Base-by-base conservation (phyloP, 2,329 filamentous ascomycete genomes). In the Diaporthe ampelina region DNA sequence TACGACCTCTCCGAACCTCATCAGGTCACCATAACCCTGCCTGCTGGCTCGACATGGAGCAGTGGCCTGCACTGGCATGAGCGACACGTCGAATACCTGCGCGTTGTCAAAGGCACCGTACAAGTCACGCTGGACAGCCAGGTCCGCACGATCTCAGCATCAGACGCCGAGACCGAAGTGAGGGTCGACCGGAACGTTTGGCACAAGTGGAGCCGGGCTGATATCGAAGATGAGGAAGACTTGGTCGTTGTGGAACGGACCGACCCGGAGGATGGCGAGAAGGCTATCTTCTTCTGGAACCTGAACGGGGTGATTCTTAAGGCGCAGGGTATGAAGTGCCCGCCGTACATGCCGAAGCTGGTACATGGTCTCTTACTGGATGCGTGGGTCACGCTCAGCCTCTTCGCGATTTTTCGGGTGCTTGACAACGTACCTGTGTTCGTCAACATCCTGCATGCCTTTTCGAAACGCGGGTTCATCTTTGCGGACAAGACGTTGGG, bases 51-150 rank as follows among this genome's bases (percentile, higher is more conserved):
- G 0, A 80, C 79, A 4, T 89, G 87, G 87, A 84, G 85, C 11
- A 86, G 85, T 54, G 86, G 85, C 1, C 80, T 86, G 13, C 87
- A 89, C 77, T 89, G 86, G 84, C 87, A 89, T 76, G 83, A 84
- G 71, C 77, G 76, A 2, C 86, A 88, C 76, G 84, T 82, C 4
- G 87, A 88, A 76, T 86, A 84, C 76, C 80, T 89, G 11, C 83
- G 79, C 24, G 81, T 88, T 10, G 24, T 86, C 37, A 80, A 79
- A 52, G 86, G 85, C 17, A 79, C 79, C 9, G 82, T 85, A 2
- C 74, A 71, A 24, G 78, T 81, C 0, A 77, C 76, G 0, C 40
- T 83, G 0, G 77, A 78, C 8, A 54, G 75, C 9, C 65, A 71
- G 0, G 68, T 69, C 3, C 76, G 74, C 35, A 67, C 79, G 3